Conservation (phyloP, 1,284 basidiomycete genomes). For the Exobasidium rhododendri region DNA sequence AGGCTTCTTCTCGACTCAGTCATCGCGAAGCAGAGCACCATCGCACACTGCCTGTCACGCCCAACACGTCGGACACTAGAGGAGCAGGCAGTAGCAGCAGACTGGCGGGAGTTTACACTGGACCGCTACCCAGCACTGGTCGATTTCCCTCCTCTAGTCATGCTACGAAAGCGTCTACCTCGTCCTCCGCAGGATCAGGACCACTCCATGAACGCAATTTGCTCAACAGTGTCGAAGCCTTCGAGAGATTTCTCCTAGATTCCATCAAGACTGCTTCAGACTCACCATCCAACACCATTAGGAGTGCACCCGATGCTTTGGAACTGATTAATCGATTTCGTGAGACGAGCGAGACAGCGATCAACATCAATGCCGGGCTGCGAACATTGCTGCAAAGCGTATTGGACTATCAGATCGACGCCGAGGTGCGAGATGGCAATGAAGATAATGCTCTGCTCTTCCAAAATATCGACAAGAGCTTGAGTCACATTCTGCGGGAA, state of each 20-base stretch:
- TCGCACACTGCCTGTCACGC: background rate
- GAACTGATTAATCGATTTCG: slow-evolving; percentile 31
- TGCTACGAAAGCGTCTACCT: background rate
- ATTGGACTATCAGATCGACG: slow-evolving; percentile 32
- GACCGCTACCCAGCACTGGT: background rate
- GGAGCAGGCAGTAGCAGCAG: background rate
- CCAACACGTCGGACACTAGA: slow-evolving; percentile 3
- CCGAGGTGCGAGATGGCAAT: slow-evolving; percentile 21
- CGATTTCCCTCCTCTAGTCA: slow-evolving; percentile 11
- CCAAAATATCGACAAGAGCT: slow-evolving; percentile 25
- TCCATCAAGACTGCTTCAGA: background rate
- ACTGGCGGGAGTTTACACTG: background rate
- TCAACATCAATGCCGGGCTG: slow-evolving; percentile 36
- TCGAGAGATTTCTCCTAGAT: slow-evolving; percentile 28
- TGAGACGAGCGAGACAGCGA: slow-evolving; percentile 27
- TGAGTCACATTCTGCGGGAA: slow-evolving; percentile 26
- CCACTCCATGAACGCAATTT: slow-evolving; percentile 31
- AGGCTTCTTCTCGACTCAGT: background rate
- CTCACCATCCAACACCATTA: background rate
- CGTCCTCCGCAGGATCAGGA: background rate
- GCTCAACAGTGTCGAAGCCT: slow-evolving; percentile 25
- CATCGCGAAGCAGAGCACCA: background rate
- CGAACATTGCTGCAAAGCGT: slow-evolving; percentile 17
- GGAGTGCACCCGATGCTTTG: slow-evolving; percentile 15
- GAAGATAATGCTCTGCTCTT: slow-evolving; percentile 9